Evolutionary conservation across 1,284 basidiomycete genomes (phyloP), one percentile per base, ranked within the genome.

Genomic region (Ganoderma lucidum): DNA sequence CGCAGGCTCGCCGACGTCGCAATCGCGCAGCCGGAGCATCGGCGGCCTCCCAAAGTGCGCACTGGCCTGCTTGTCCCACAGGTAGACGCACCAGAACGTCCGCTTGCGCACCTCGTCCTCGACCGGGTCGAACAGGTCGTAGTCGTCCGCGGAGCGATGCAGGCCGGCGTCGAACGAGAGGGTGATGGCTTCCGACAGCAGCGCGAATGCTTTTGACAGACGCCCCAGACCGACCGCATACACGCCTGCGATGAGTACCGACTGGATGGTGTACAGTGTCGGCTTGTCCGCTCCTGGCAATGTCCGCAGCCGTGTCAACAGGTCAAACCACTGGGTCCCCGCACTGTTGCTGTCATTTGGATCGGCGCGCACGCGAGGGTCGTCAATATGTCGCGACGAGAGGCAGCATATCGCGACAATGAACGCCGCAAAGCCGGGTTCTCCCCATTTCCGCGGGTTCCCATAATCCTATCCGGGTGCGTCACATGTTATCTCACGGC

Each of bases 11-110:
- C 88, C 87, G 17, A 96, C 91, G 77, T 97, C 95, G 80, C 94
- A 96, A 78, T 96, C 95, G 68, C 93, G 86, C 70, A 96, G 80
- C 60, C 95, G 87, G 72, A 97, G 86, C 84, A 96, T 88, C 1
- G 95, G 90, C 28, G 95, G 95, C 30, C 95, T 85, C 19, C 95
- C 95, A 78, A 96, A 96, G 74, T 96, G 91, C 41, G 94, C 93
- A 45, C 86, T 81, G 12, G 93, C 87, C 76, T 96, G 95, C 81
- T 96, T 96, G 80, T 96, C 95, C 95, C 95, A 96, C 56, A 94
- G 86, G 80, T 96, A 97, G 32, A 96, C 94, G 70, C 93, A 94
- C 95, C 95, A 97, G 80, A 96, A 97, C 0, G 95, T 96, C 72
- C 95, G 89, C 80, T 96, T 96, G 67, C 95, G 88, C 23, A 95